phyloP scores from a whole-genome alignment of 352 stramenopile genomes.

The Blastocystis sp. region DNA sequence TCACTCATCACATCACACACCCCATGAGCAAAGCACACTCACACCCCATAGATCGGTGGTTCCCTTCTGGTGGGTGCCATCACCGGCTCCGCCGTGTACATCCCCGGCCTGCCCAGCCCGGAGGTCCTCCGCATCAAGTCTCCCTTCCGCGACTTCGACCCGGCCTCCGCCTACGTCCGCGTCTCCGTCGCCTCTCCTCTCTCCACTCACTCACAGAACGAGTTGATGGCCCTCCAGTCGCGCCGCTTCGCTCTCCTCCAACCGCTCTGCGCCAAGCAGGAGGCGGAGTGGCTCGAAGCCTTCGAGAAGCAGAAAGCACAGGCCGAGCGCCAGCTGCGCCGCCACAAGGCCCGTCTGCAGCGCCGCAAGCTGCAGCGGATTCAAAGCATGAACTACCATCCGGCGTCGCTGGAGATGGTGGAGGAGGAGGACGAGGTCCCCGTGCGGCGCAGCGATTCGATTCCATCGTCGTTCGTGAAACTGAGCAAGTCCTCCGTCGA shows the following conservation, averaged over 20 bases:
- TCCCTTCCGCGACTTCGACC: slow-evolving; percentile 15
- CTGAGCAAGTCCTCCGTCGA: background rate
- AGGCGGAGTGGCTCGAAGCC: slow-evolving; percentile 76
- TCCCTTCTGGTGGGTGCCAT: slow-evolving; percentile 84
- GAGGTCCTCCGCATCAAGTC: slow-evolving; percentile 83
- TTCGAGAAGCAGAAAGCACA: slow-evolving; percentile 75
- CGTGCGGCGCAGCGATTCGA: background rate
- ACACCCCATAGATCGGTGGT: slow-evolving; percentile 75
- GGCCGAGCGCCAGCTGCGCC: slow-evolving; percentile 72
- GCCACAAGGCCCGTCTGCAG: slow-evolving; percentile 71
- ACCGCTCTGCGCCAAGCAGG: background rate
- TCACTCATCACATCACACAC: slow-evolving; percentile 61
- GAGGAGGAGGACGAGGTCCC: background rate
- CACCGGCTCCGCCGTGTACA: slow-evolving; percentile 84
- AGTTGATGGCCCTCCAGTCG: background rate
- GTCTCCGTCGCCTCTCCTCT: background rate
- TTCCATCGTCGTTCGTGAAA: background rate
- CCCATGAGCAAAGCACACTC: background rate
- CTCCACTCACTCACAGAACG: background rate
- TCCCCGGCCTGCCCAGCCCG: slow-evolving; percentile 88
- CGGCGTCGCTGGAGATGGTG: background rate
- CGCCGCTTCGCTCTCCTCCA: background rate
- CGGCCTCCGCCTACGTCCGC: background rate
- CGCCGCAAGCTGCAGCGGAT: background rate
- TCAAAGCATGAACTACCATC: background rate